Conservation (phyloP, 2,329 filamentous ascomycete species). For the Calonectria naviculata region DNA sequence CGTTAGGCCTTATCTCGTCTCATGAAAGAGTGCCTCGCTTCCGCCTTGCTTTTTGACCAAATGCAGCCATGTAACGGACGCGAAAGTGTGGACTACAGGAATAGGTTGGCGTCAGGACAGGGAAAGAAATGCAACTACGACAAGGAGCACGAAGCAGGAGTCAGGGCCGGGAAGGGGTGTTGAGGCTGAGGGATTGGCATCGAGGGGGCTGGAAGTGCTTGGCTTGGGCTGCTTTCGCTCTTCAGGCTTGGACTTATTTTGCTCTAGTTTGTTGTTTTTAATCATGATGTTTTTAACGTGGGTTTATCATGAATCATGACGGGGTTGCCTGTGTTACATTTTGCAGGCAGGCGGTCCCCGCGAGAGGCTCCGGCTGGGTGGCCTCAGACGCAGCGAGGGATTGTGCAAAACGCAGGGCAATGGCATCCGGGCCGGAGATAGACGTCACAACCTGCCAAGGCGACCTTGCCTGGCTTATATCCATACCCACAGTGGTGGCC, state of each 20-base stretch:
- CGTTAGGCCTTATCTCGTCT: not conserved
- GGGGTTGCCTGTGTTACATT: not conserved
- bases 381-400: not conserved
- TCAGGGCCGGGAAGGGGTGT: not conserved
- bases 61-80: not conserved
- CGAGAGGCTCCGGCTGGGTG: slow-evolving; percentile 6
- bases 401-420: too few relatives aligned
- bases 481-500: not conserved
- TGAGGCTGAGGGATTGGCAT: not conserved
- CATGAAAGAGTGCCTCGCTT: too few relatives aligned
- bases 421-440: slow-evolving; percentile 2
- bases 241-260: not conserved
- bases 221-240: not conserved
- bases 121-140: slow-evolving; percentile 8
- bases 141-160: not conserved
- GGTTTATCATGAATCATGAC: not conserved
- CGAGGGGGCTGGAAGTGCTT: not conserved
- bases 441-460: slow-evolving; percentile 7
- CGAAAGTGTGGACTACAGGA: not conserved
- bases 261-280: slow-evolving; percentile 13
- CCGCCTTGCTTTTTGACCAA: not conserved
- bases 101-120: slow-evolving; percentile 8
- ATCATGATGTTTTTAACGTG: slow-evolving; percentile 14
- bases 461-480: not conserved
- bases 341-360: too few relatives aligned